Percentiles rank a stretch among this genome's conserved stretches.
phyloP scores from a whole-genome alignment of 306 rosid species.

The Fagus sylvatica region DNA sequence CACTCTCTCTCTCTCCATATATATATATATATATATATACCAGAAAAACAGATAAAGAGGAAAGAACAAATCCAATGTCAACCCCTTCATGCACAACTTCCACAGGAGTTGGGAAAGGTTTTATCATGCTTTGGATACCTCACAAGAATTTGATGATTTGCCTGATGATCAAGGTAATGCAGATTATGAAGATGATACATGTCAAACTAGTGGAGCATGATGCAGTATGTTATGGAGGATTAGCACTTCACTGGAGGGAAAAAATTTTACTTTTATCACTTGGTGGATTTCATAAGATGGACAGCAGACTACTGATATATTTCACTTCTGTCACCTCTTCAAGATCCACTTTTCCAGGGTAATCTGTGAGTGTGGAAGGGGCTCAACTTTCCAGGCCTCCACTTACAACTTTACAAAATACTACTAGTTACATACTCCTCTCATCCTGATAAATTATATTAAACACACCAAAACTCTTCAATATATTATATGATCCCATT shows the following conservation, averaged over 20 bases:
- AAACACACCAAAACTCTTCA: background rate
- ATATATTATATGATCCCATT: background rate
- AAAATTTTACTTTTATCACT: background rate
- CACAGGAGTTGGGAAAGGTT: background rate
- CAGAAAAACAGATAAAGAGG: too few relatives aligned
- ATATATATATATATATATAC: too few relatives aligned
- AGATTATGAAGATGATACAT: background rate
- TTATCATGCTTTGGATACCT: background rate
- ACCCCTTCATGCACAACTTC: background rate
- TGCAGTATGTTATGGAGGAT: background rate
- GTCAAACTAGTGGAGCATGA: background rate
- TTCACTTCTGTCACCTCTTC: background rate
- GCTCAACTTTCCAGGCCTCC: background rate
- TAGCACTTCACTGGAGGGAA: background rate
- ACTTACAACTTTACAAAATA: background rate
- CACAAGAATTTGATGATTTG: background rate
- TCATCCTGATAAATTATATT: background rate
- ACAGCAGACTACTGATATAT: background rate
- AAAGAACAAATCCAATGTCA: background rate
- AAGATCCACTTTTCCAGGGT: background rate
- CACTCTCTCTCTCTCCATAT: too few relatives aligned
- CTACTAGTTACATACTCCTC: background rate
- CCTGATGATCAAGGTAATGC: background rate
- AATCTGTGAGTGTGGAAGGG: background rate
- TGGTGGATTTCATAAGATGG: background rate